Base-by-base conservation (phyloP, 768 basidiomycete genomes). In the Boletus subcaerulescens region DNA sequence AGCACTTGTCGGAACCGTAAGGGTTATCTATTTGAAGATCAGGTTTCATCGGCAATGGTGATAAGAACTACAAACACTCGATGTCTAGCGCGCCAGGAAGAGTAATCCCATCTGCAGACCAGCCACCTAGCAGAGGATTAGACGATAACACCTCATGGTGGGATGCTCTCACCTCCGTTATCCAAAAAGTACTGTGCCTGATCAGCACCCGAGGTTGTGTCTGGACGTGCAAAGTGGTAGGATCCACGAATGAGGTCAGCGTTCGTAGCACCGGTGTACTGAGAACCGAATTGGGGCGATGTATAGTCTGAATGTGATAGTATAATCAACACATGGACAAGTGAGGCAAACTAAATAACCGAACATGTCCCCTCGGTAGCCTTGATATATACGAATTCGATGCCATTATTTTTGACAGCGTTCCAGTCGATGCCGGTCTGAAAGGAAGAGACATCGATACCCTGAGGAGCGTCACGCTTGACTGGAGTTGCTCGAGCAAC, bases 21-120 rank as follows among this genome's bases (percentile, higher is more conserved):
- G 82, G 79, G 61, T 79, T 80, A 53, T 81, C 83, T 86, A 53
- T 40, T 5, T 14, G 22, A 5, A 20, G 7, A 39, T 50, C 10
- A 60, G 55, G 38, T 32, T 33, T 22, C 31, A n/a, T 38, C 39
- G 26, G 11, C 5, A n/a, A 5, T 0, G 9, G 17, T 4, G 22
- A 44, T 32, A 41, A 9, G 8, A 45, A 24, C 13, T 7, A 61
- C 76, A 52, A 38, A 85, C 84, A 77, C 60, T 87, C 83, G 51
- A 87, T 80, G 58, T 86, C 85, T 14, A 86, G 67, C 5, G 80
- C 80, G 13, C 84, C 84, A n/a, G 86, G 85, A 14, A 85, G 81
- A 32, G 85, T 87, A 31, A 74, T 79, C 3, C 80, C 81, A 55
- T 84, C 82, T 4, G 65, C 62, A 35, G 74, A 75, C 81, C 81